A percentile compares a stretch with the other conserved stretches of the same genome.
phyloP scores from a whole-genome alignment of 2,329 filamentous ascomycete genomes.

The Huntiella bhutanensis region DNA sequence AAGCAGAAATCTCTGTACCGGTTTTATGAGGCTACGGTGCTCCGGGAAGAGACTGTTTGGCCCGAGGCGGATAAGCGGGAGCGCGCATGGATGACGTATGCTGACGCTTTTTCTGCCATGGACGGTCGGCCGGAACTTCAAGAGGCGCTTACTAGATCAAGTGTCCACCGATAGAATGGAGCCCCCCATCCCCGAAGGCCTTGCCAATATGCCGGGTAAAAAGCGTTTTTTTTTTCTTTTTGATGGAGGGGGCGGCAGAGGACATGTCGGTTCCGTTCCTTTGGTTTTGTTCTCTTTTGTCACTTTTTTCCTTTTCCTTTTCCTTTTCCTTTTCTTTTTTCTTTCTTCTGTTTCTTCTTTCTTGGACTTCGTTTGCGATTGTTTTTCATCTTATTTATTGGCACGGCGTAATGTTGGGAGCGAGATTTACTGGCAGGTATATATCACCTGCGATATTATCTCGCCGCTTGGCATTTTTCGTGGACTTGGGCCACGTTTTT shows the following conservation, averaged over 20 bases:
- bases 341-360: not conserved
- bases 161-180: conserved; percentile 30
- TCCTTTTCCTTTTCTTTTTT: not conserved
- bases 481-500: too few relatives aligned
- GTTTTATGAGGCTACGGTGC: conserved; percentile 78
- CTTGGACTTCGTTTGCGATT: not conserved
- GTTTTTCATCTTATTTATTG: not conserved
- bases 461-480: not conserved
- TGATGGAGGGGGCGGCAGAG: not conserved
- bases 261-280: not conserved
- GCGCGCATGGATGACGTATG: conserved; percentile 75
- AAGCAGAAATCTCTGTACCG: conserved; percentile 47
- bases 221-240: conserved; percentile 1
- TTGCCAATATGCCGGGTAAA: conserved; percentile 2
- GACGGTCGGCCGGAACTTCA: conserved; percentile 67
- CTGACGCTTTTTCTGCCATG: conserved; percentile 61
- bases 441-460: conserved; percentile 2
- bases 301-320: not conserved
- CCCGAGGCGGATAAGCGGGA: conserved; percentile 84
- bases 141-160: conserved; percentile 69
- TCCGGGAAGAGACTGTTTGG: conserved; percentile 72
- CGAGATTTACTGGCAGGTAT: not conserved
- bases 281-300: not conserved
- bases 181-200: not conserved
- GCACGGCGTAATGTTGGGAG: not conserved